Percentiles rank a stretch among this genome's conserved stretches.
Evolutionary conservation across 2,329 filamentous ascomycete genomes (phyloP).

Genomic region (Ascochyta viciae-villosae): DNA sequence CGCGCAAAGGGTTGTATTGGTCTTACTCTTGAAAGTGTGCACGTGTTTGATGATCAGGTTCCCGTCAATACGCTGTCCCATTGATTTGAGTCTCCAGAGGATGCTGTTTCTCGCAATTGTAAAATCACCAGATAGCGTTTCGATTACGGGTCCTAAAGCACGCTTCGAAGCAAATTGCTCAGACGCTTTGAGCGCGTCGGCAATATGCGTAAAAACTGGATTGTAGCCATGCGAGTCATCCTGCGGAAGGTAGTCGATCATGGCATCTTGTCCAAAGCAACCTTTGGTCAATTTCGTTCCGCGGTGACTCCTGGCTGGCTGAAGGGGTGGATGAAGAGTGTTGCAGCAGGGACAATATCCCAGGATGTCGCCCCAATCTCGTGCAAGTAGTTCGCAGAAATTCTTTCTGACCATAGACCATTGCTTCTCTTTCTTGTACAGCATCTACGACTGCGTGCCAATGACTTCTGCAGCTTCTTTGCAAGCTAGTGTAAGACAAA

Average conservation of each 20-base stretch:
- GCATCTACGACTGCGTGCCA: not conserved
- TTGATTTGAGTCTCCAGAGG: not conserved
- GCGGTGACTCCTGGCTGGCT: not conserved
- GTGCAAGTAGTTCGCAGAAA: not conserved
- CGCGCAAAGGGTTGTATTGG: not conserved
- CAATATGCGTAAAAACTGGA: not conserved
- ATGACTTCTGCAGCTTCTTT: not conserved
- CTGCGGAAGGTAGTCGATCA: not conserved
- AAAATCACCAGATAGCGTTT: not conserved
- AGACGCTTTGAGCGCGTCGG: not conserved
- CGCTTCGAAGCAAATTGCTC: not conserved
- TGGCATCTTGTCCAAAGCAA: constrained; percentile 1
- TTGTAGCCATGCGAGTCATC: not conserved
- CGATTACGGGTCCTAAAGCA: not conserved
- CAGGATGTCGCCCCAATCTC: not conserved
- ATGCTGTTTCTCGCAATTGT: not conserved
- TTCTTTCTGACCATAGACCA: too few relatives aligned
- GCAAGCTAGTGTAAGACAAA: not conserved
- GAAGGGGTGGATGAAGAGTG: not conserved
- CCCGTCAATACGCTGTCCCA: not conserved
- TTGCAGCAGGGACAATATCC: constrained; percentile 1
- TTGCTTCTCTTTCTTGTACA: too few relatives aligned
- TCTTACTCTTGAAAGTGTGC: not conserved
- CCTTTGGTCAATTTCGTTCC: not conserved
- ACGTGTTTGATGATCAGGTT: not conserved